Base-by-base conservation (phyloP, 192 early-diverging fungal genomes). In the Umbelopsis ramanniana region DNA sequence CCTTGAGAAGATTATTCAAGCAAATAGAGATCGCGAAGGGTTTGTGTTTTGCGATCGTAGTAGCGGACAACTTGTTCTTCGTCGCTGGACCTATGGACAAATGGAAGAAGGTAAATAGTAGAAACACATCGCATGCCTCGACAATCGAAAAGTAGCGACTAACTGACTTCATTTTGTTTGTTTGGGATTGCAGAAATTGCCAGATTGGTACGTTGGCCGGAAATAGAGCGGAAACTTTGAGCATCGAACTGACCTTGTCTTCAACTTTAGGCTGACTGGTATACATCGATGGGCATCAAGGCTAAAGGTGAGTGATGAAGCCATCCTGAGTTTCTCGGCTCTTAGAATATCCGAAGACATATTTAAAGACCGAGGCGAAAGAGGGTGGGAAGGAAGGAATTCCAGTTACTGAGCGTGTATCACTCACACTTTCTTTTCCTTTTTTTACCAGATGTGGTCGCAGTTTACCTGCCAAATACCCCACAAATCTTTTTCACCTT, bases 381-480 rank as follows among this genome's bases (percentile, higher is more conserved):
- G 48, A 12, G 48, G 17, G 17, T n/a, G 48, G 11, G 19, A 5
- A 50, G 48, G 48, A 6, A n/a, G 19, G 5, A n/a, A 4, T 43
- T 43, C 40, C 11, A 4, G 48, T 50, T 50, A 50, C 17, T 50
- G 48, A 50, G 7, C 48, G n/a, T 50, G 48, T 50, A 50, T 50
- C n/a, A 50, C 48, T 6, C 0, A 17, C n/a, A n/a, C 15, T 43
- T 43, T 11, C 1, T 43, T 43, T 43, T 7, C 6, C 11, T 6
- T 6, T 40, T 48, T n/a, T 17, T 3, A 50, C 26, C 35, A 63
- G 57, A 63, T 19, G 57, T 63, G 26, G 57, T 63, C 12, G 57
- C 57, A 19, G 33, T 63, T 38, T 63, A 63, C 57, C 33, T 63
- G 57, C 57, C 57, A 37, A 63, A 63, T 63, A 37, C 57, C 57